Evolutionary conservation across 1,284 basidiomycete species (phyloP), one percentile per base, ranked within the genome.

Genomic region (Cerioporus squamosus): DNA sequence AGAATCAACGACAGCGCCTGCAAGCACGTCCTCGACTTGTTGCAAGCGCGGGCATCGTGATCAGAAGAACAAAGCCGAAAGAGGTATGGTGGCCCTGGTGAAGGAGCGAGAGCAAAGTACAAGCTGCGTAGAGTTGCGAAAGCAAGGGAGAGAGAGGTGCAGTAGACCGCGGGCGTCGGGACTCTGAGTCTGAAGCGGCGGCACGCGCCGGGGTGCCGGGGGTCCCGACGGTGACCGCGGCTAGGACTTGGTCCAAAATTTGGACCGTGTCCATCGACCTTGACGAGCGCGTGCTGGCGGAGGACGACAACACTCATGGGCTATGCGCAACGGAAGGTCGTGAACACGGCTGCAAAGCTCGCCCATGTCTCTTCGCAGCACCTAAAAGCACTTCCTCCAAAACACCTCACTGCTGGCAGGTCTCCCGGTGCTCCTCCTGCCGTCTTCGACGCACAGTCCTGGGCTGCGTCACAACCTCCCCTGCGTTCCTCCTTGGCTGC

Each of bases 381-480:
- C 59, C 70, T 88, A 62, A 74, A 76, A 45, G 74, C 73, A 44
- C 89, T 90, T 64, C 88, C 88, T n/a, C 87, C 88, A 63, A 79
- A 79, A 74, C 81, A 85, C 64, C 69, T 69, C 60, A 58, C 64
- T 43, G 50, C 57, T 53, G 47, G 57, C 56, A 57, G 51, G 50
- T 59, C 60, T 33, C 63, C 60, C 55, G 67, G 65, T 57, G 64
- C 68, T 49, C 50, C 59, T 23, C 60, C 53, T 40, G 53, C 68
- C 33, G 62, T 70, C 43, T 89, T 90, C 74, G 80, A 85, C 61
- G 78, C 87, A 43, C 83, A 87, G 61, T 70, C 79, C 62, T 93
- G 90, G 91, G 85, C 86, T n/a, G 71, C 81, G 10, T 72, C 88
- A 33, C 90, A 91, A 67, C 88, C 90, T 1, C 86, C 90, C 2